Evolutionary conservation across 192 early-diverging fungal genomes (phyloP).

Genomic region (Umbelopsis sp.): DNA sequence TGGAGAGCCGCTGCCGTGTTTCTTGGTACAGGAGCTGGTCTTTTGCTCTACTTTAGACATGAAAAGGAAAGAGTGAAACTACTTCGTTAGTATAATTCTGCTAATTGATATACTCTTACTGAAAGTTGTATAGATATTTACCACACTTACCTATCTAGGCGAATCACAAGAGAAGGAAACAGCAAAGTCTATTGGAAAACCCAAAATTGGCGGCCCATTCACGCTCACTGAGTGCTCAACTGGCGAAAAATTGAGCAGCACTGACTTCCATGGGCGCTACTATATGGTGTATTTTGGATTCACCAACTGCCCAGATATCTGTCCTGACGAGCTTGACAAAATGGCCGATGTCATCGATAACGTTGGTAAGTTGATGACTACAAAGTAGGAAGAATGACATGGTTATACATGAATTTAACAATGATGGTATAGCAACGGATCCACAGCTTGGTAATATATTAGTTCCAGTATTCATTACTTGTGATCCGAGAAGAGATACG

Average conservation of each 20-base stretch:
- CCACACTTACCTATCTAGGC: background rate
- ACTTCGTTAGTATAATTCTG: constrained; percentile 39
- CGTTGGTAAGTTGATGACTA: constrained; percentile 56
- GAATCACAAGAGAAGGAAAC: constrained; percentile 39
- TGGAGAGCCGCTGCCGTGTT: constrained; percentile 60
- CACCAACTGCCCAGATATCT: constrained; percentile 99
- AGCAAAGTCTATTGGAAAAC: constrained; percentile 68
- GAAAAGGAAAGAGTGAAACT: constrained; percentile 58
- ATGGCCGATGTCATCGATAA: constrained; percentile 87
- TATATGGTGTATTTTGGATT: constrained; percentile 99
- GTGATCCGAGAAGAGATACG: constrained; percentile 95
- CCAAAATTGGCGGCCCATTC: constrained; percentile 90
- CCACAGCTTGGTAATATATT: constrained; percentile 46
- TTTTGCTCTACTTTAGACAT: constrained; percentile 64
- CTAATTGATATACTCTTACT: background rate
- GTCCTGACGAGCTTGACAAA: constrained; percentile 98
- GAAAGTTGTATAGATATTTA: constrained; percentile 2
- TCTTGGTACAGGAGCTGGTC: constrained; percentile 54
- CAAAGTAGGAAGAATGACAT: background rate
- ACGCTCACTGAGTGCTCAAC: constrained; percentile 76
- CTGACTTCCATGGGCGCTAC: constrained; percentile 82
- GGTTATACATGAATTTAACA: background rate
- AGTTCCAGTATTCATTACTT: constrained; percentile 93
- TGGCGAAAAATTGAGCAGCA: constrained; percentile 70
- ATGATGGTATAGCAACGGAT: background rate